Base-by-base conservation (phyloP, 164 flowering plant genomes). In the Macadamia tetraphylla region DNA sequence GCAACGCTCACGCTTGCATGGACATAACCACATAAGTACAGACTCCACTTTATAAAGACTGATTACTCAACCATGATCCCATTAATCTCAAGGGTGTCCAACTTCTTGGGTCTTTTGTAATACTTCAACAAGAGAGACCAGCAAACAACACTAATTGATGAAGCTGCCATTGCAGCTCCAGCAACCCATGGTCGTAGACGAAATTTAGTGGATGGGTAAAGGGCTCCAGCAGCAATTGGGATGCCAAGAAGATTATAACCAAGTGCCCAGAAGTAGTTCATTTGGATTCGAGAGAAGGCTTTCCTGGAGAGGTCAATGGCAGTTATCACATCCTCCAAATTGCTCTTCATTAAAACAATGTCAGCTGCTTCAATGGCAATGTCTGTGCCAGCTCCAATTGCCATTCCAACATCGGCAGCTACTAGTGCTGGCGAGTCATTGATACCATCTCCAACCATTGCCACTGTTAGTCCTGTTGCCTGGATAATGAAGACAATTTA, bases 361-460 rank as follows among this genome's bases (percentile, higher is more conserved):
- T 1, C 51, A 46, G 51, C 51, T 46, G 51, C 51, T 9, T 46
- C 51, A 46, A 46, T 46, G 13, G 51, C 51, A 8, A 46, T 46
- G 51, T 46, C 51, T 46, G 51, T 46, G 9, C 51, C 51, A 11
- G 51, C 51, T 3, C 51, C 51, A 46, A 46, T 11, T 8, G 96
- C 92, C 86, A 89, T 83, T 62, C 92, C 92, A 9, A 86, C 92
- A 64, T 89, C 85, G 42, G 92, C 92, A 17, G 86, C 92, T n/a
- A 82, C 96, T 9, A 89, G 83, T n/a, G 96, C 92, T 13, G 95
- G 92, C 9, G 95, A 85, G 73, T 89, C 92, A 63, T 89, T 89
- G 62, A 89, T 85, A n/a, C 95, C 92, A 63, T 89, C 92, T 62
- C 95, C 95, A 48, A 89, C 92, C 92, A 89, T 89, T 60, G 89